Conservation (phyloP, 306 rosid genomes). For the Coriaria nepalensis region DNA sequence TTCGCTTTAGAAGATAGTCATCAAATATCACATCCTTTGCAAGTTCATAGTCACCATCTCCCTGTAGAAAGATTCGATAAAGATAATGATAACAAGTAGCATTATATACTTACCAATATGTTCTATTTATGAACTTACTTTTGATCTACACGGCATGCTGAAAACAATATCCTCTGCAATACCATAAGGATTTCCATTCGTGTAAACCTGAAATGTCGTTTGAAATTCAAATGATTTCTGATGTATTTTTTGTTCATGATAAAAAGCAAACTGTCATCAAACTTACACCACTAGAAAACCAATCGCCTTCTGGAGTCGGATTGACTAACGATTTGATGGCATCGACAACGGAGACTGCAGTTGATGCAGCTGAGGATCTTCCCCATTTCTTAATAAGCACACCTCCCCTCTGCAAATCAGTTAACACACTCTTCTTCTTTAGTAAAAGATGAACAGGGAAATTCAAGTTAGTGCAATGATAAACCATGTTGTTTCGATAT, state of each 20-base stretch:
- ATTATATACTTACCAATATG: constrained; percentile 8
- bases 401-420: constrained; percentile 75
- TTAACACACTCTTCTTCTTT: background rate
- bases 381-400: constrained; percentile 89
- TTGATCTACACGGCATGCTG: constrained; percentile 98
- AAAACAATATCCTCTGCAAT: constrained; percentile 80
- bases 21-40: constrained; percentile 66
- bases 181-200: constrained; percentile 82
- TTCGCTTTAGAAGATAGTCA: constrained; percentile 60
- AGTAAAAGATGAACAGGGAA: background rate
- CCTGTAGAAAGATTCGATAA: constrained; percentile 25
- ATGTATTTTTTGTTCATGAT: background rate
- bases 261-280: background rate
- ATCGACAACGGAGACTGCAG: constrained; percentile 75
- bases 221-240: constrained; percentile 7
- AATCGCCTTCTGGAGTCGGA: constrained; percentile 92
- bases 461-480: background rate
- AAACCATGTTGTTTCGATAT: background rate
- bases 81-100: background rate
- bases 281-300: constrained; percentile 97
- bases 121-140: constrained; percentile 26
- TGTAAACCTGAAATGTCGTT: constrained; percentile 50
- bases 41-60: constrained; percentile 89
- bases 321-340: constrained; percentile 71
- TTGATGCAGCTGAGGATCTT: constrained; percentile 98